Conservation (phyloP, 495 filamentous ascomycete species). For the Talaromyces thailandensis region DNA sequence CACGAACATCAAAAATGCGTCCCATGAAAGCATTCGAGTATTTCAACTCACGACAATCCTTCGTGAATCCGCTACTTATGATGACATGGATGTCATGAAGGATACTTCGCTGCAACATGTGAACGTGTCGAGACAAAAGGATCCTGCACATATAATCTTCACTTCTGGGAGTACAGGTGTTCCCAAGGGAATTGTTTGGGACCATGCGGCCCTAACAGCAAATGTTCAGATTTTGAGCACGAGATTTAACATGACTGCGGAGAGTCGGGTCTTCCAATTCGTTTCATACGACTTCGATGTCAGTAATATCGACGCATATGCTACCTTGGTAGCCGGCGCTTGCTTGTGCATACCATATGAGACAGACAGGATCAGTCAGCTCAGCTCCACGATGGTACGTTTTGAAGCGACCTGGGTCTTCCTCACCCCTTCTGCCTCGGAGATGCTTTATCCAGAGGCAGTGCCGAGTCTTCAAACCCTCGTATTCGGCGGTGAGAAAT, state of each 20-base stretch:
- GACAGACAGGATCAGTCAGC: neutral
- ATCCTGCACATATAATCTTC: too few species aligned
- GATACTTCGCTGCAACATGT: too few species aligned
- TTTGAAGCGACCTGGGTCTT: neutral
- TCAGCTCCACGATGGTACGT: neutral
- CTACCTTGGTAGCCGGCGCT: neutral
- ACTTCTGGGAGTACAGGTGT: too few species aligned
- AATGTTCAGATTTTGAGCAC: too few species aligned
- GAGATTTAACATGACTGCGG: neutral
- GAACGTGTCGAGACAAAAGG: too few species aligned
- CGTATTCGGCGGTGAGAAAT: constrained; percentile 15
- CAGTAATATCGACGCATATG: neutral
- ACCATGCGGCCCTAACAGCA: too few species aligned
- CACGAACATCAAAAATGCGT: too few species aligned
- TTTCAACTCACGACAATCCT: too few species aligned
- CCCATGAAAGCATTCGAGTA: too few species aligned
- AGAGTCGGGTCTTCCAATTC: constrained; percentile 1
- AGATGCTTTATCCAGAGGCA: constrained; percentile 9
- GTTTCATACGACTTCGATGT: constrained; percentile 11
- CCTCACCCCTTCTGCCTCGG: constrained; percentile 9
- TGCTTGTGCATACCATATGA: constrained; percentile 10
- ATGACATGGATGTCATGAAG: too few species aligned
- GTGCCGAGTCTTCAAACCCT: constrained; percentile 12
- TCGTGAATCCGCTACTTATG: too few species aligned
- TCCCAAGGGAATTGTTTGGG: too few species aligned